Evolutionary conservation across 2,329 filamentous ascomycete genomes (phyloP), one percentile per base, ranked within the genome.

Genomic region (Fusarium oxysporum): DNA sequence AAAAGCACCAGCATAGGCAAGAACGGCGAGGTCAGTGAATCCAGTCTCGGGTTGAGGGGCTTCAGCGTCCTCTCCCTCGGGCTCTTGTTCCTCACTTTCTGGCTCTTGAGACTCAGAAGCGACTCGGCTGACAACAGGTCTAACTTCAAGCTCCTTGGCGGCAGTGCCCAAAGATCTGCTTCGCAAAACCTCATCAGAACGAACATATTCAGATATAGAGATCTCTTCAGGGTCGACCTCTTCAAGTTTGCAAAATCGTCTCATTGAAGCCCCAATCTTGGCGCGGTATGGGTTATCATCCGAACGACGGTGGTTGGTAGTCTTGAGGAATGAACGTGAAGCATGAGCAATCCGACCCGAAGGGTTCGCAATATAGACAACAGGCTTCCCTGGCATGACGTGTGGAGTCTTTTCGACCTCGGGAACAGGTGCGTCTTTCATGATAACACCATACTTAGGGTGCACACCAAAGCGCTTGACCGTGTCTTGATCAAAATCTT

Each of bases 401-500:
- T 82, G 83, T 0, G 82, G 80, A 23, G 76, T 77, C 8, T 84
- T 81, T 3, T 81, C 75, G 72, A 85, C 85, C 6, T 78, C 68
- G 32, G 85, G 82, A 65, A 88, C 89, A 59, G 77, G 77, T 44
- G 87, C 89, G 19, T 76, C 80, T 5, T 84, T 82, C 30, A 89
- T 74, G 74, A 88, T 86, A 44, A 90, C 80, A 38, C 89, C 89
- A 65, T 86, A 86, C 44, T 81, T 84, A 2, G 88, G 87, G 62
- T 90, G 89, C 10, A 90, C 76, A 10, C 79, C 79, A 76, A 88
- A 82, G 68, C 84, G 86, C 73, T 84, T 82, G 56, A 90, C 82
- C 53, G 85, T 75, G 7, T 85, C 83, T 45, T 86, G 79, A 77
- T 90, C 87, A 53, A 90, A 83, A 60, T 89, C 87, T 17, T 83